phyloP scores from a whole-genome alignment of 176 grass and related monocot species.

The Lolium rigidum region DNA sequence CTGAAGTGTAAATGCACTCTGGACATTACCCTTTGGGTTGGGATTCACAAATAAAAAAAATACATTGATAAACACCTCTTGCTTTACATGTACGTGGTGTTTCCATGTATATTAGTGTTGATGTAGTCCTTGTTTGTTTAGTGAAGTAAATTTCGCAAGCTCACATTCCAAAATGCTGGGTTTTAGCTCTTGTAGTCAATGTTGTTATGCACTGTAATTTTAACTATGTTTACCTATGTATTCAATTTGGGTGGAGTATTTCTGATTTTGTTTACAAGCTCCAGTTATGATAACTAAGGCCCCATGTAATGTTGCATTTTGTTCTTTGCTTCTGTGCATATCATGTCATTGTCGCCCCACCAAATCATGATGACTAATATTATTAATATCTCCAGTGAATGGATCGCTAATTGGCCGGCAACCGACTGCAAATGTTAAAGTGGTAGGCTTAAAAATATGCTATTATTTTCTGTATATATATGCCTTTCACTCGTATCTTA shows the following conservation, averaged over 20 bases:
- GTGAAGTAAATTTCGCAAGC: conserved; percentile 17
- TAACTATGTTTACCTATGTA: conserved; percentile 15
- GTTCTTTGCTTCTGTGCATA: conserved; percentile 22
- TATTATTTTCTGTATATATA: conserved; percentile 27
- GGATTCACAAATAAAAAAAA: not conserved
- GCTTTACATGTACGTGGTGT: not conserved
- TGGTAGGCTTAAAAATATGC: conserved; percentile 52
- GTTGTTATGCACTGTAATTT: not conserved
- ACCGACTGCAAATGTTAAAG: conserved; percentile 66
- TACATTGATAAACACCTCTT: not conserved
- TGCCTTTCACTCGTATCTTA: conserved; percentile 32
- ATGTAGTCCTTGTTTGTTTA: conserved; percentile 23
- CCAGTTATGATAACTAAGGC: conserved; percentile 26
- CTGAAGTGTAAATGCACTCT: conserved; percentile 16
- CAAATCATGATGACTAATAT: conserved; percentile 26
- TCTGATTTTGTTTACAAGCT: conserved; percentile 33
- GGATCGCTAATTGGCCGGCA: conserved; percentile 55
- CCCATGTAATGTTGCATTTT: not conserved
- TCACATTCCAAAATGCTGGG: conserved; percentile 3
- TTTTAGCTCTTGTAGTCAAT: conserved; percentile 18
- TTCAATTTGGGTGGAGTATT: not conserved
- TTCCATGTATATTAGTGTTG: conserved; percentile 18
- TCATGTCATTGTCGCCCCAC: conserved; percentile 26
- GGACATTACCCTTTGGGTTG: conserved; percentile 25
- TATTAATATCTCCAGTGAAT: conserved; percentile 55